phyloP scores from a whole-genome alignment of 1,284 basidiomycete genomes.

The Nidula niveotomentosa region DNA sequence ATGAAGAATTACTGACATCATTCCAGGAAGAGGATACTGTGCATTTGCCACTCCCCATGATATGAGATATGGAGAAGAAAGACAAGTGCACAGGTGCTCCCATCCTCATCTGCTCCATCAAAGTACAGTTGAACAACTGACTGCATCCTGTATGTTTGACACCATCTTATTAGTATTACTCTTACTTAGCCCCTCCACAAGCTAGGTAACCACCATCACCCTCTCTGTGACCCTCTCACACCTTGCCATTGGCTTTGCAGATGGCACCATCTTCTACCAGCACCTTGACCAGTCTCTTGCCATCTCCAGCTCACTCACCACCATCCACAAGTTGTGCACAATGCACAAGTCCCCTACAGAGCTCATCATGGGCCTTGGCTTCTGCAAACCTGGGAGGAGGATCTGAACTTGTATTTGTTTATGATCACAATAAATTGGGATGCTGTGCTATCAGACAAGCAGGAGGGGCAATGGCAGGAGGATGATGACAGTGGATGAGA shows the following conservation, averaged over 20 bases:
- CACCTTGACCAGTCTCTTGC: constrained; percentile 88
- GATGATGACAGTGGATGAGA: constrained; percentile 78
- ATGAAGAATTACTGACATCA: background rate
- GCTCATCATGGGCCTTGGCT: constrained; percentile 90
- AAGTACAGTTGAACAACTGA: constrained; percentile 74
- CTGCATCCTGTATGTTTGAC: constrained; percentile 73
- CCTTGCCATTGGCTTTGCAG: constrained; percentile 88
- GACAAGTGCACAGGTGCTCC: constrained; percentile 75
- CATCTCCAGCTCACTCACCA: constrained; percentile 61
- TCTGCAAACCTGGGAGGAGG: constrained; percentile 66
- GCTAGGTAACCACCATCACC: constrained; percentile 79
- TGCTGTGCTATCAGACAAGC: constrained; percentile 76
- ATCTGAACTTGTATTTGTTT: constrained; percentile 66
- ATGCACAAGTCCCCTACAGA: constrained; percentile 81
- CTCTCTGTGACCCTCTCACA: constrained; percentile 82
- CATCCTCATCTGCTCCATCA: constrained; percentile 71
- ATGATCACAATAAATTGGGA: constrained; percentile 87
- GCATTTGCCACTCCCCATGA: constrained; percentile 79
- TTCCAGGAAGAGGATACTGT: constrained; percentile 76
- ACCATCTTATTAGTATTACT: background rate
- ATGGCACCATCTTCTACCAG: constrained; percentile 93
- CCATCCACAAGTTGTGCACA: constrained; percentile 78
- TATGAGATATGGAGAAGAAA: constrained; percentile 84
- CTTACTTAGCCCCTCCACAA: background rate
- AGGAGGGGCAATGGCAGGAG: constrained; percentile 74